Conservation (phyloP, 441 rosid species). For the Eugenia klotzschiana region DNA sequence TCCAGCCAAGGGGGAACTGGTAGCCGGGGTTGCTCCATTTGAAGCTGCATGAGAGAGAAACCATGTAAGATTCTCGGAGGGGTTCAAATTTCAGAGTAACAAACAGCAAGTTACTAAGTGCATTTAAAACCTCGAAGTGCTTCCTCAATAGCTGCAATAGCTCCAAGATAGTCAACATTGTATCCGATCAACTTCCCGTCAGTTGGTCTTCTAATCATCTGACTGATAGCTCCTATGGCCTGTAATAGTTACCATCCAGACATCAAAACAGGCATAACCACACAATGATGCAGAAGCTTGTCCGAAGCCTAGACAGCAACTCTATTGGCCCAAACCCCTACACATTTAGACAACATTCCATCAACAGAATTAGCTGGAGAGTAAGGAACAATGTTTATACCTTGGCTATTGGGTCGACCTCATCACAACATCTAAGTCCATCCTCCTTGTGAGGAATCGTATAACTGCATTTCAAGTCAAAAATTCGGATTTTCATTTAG, state of each 20-base stretch:
- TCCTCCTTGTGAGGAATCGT: slow-evolving; percentile 13
- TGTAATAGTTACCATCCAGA: background rate
- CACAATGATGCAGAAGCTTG: background rate
- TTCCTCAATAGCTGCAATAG: slow-evolving; percentile 12
- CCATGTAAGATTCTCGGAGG: background rate
- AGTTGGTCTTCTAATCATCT: slow-evolving; percentile 6
- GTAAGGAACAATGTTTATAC: background rate
- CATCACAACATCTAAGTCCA: slow-evolving; percentile 11
- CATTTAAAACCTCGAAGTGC: slow-evolving; percentile 8
- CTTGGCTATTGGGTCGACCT: slow-evolving; percentile 13
- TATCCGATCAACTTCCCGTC: slow-evolving; percentile 9
- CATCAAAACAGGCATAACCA: background rate
- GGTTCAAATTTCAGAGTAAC: background rate
- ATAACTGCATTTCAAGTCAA: background rate
- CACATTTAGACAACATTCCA: background rate
- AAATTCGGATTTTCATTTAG: background rate
- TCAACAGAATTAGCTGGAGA: background rate
- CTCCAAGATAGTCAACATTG: slow-evolving; percentile 14
- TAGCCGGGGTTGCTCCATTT: background rate
- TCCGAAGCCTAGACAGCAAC: background rate
- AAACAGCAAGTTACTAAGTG: background rate
- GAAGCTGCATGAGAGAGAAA: background rate
- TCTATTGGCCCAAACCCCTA: background rate
- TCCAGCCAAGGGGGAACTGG: slow-evolving; percentile 7
- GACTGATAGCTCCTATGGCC: slow-evolving; percentile 12